These are phyloP conservation scores for Suhomyces taliae DNA, from an alignment of 1,139 yeast genomes.

Conservation along the genomic window DNA sequence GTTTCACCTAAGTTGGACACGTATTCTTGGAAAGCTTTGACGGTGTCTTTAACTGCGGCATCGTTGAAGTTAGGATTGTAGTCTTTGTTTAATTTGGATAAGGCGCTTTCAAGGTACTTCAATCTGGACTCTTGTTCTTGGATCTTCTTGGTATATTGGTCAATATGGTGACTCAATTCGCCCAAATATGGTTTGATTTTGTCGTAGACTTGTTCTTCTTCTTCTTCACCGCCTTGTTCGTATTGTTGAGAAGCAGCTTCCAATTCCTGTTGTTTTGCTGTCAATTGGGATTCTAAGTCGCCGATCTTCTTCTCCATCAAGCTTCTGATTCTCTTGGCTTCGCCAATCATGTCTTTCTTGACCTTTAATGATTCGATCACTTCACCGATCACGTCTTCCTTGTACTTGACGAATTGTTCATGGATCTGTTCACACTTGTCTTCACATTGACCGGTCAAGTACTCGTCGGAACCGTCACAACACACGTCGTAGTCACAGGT, in stretches of 20 bases:
- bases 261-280: conserved; percentile 25
- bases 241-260: conserved; percentile 5
- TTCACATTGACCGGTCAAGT: conserved; percentile 46
- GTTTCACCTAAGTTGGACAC: conserved; percentile 36
- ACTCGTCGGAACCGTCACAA: conserved; percentile 95
- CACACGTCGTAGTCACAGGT: conserved; percentile 87
- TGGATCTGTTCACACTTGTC: conserved; percentile 56
- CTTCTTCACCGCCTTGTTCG: conserved; percentile 13
- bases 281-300: conserved; percentile 26
- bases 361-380: conserved; percentile 24
- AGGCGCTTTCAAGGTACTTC: conserved; percentile 39
- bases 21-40: conserved; percentile 59
- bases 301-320: conserved; percentile 25
- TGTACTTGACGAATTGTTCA: conserved; percentile 28
- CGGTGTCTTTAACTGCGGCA: conserved; percentile 77
- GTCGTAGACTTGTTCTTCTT: conserved; percentile 18
- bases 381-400: conserved; percentile 15
- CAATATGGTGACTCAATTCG: conserved; percentile 9
- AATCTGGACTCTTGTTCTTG: conserved; percentile 20
- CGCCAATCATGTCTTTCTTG: conserved; percentile 17
- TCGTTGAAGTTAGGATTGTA: conserved; percentile 93
- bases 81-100: conserved; percentile 49
- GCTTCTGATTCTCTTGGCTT: conserved; percentile 9
- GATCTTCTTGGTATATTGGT: conserved; percentile 17
- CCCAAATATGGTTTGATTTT: conserved; percentile 20